A percentile compares a stretch with the other conserved stretches of the same genome.
Evolutionary conservation across 768 basidiomycete species (phyloP).

Genomic region (Gloeophyllum trabeum): DNA sequence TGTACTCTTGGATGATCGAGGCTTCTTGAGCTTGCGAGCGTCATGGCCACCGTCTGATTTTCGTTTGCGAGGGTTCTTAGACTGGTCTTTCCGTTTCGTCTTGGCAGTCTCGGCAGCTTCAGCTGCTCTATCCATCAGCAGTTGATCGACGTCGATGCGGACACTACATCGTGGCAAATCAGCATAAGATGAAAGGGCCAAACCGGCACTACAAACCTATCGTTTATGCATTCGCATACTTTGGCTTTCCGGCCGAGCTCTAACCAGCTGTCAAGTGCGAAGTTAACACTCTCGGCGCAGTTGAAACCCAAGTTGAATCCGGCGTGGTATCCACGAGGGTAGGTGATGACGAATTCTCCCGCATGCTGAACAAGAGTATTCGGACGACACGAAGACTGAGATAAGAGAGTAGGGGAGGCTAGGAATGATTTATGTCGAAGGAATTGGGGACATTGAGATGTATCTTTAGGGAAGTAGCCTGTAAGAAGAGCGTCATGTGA

Average conservation of each 20-base stretch:
- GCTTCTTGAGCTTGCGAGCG: slow-evolving; percentile 35
- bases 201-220: slow-evolving; percentile 37
- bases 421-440: slow-evolving; percentile 94
- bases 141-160: slow-evolving; percentile 84
- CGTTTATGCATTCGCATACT: slow-evolving; percentile 59
- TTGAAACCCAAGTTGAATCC: slow-evolving; percentile 96
- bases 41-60: slow-evolving; percentile 26
- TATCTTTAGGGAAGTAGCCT: slow-evolving; percentile 89
- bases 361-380: slow-evolving; percentile 87
- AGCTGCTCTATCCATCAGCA: slow-evolving; percentile 55
- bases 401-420: slow-evolving; percentile 76
- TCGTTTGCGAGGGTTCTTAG: slow-evolving; percentile 21
- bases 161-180: slow-evolving; percentile 42
- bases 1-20: slow-evolving; percentile 31
- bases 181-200: neutral
- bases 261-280: slow-evolving; percentile 90
- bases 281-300: slow-evolving; percentile 96
- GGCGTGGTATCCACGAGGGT: slow-evolving; percentile 89
- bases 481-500: neutral
- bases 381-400: slow-evolving; percentile 68
- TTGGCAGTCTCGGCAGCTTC: slow-evolving; percentile 24
- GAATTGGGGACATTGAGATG: slow-evolving; percentile 81
- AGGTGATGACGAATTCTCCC: slow-evolving; percentile 96
- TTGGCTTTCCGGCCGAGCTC: slow-evolving; percentile 78
- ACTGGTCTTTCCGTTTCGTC: slow-evolving; percentile 7